Percentiles rank a stretch among this genome's conserved stretches.
Conservation (phyloP, 1,139 yeast species). For the Diutina neorugosa region DNA sequence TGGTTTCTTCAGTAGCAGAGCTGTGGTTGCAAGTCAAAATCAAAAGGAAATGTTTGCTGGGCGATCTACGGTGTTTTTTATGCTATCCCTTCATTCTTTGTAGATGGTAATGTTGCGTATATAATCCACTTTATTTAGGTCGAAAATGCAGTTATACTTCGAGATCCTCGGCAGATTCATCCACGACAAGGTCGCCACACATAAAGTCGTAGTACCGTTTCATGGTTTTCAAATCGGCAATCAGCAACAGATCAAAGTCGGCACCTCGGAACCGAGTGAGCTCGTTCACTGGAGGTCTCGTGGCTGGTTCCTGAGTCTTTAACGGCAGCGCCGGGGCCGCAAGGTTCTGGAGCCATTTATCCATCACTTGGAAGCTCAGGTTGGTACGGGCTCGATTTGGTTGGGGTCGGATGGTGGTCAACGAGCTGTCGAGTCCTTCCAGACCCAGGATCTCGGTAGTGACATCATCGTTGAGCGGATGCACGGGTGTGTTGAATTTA, state of each 20-base stretch:
- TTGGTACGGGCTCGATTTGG: background rate
- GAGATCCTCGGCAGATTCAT: background rate
- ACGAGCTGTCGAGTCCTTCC: background rate
- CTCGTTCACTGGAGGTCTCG: background rate
- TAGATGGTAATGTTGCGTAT: background rate
- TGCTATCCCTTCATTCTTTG: too few relatives aligned
- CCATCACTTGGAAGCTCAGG: conserved; percentile 32
- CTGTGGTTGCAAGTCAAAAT: too few relatives aligned
- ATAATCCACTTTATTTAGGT: background rate
- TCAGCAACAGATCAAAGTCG: background rate
- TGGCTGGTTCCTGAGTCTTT: background rate
- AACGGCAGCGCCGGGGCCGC: conserved; percentile 2
- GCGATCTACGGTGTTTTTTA: too few relatives aligned
- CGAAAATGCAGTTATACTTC: background rate
- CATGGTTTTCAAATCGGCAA: background rate
- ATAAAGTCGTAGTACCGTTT: background rate
- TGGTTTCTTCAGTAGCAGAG: too few relatives aligned
- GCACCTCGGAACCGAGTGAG: background rate
- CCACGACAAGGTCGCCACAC: background rate
- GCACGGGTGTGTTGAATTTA: conserved; percentile 18
- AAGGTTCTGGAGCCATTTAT: conserved; percentile 31
- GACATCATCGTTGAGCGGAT: conserved; percentile 8
- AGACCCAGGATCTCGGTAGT: background rate
- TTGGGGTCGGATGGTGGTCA: background rate
- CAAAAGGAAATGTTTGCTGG: too few relatives aligned